phyloP scores from a whole-genome alignment of 2,329 filamentous ascomycete species.

The Sphaerostilbella broomeana region DNA sequence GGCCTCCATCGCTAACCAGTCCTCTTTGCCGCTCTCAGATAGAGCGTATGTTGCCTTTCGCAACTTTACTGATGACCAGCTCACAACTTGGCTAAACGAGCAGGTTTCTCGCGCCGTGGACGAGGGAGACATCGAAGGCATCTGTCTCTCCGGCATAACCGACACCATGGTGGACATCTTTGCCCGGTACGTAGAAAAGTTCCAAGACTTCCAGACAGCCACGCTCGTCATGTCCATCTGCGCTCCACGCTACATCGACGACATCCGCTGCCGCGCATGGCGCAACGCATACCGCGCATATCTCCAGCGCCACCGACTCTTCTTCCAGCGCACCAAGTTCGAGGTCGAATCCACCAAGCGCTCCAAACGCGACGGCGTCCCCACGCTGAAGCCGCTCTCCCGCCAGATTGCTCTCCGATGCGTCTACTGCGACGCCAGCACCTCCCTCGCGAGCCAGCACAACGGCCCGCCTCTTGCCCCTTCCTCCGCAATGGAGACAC shows the following conservation, averaged over 20 bases:
- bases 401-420: conserved; percentile 70
- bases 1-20: conserved; percentile 65
- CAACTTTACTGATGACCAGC: conserved; percentile 54
- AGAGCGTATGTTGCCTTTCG: conserved; percentile 67
- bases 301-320: conserved; percentile 65
- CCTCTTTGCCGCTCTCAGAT: conserved; percentile 66
- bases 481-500: conserved; percentile 28
- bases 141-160: conserved; percentile 71
- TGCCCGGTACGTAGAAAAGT: conserved; percentile 67
- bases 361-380: conserved; percentile 56
- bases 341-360: conserved; percentile 68
- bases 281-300: conserved; percentile 64
- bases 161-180: conserved; percentile 68
- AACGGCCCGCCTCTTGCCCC: conserved; percentile 16
- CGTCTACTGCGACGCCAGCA: conserved; percentile 64
- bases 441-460: conserved; percentile 39
- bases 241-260: conserved; percentile 68
- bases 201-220: conserved; percentile 72
- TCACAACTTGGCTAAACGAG: conserved; percentile 61
- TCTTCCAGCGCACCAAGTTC: conserved; percentile 70
- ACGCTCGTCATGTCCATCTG: conserved; percentile 68
- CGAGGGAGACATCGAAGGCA: conserved; percentile 67
- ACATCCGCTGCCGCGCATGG: conserved; percentile 69
- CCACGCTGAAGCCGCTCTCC: conserved; percentile 57
- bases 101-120: conserved; percentile 55